Evolutionary conservation across 192 early-diverging fungal genomes (phyloP).

Genomic region (Podila verticillata): DNA sequence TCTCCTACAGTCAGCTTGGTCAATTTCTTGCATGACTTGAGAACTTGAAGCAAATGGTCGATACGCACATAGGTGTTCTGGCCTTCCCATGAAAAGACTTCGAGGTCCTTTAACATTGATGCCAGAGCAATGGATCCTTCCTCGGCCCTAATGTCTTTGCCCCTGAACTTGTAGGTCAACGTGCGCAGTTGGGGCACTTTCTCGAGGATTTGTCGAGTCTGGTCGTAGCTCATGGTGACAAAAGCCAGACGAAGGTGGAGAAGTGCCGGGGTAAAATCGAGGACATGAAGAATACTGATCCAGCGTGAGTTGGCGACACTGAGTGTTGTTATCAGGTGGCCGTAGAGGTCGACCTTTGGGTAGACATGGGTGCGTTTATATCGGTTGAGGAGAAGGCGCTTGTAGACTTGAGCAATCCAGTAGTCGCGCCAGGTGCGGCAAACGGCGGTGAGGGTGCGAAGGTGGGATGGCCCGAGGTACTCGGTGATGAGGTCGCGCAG

Average conservation of each 20-base stretch:
- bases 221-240: neutral
- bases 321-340: constrained; percentile 1
- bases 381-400: neutral
- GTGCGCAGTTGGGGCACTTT: neutral
- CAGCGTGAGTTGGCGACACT: neutral
- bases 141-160: neutral
- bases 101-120: neutral
- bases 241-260: neutral
- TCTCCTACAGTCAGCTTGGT: neutral
- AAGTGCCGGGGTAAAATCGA: neutral
- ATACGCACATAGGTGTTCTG: neutral
- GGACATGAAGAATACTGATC: constrained; percentile 1
- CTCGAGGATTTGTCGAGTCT: neutral
- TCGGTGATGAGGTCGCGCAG: constrained; percentile 6
- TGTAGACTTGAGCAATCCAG: constrained; percentile 9
- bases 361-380: constrained; percentile 2
- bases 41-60: neutral
- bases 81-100: neutral
- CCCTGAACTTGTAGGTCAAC: neutral
- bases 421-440: neutral
- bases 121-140: neutral
- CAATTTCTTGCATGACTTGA: neutral
- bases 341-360: neutral
- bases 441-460: neutral
- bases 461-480: neutral